Evolutionary conservation across 192 early-diverging fungal genomes (phyloP), one percentile per base, ranked within the genome.

Genomic region (Funneliformis mosseae): DNA sequence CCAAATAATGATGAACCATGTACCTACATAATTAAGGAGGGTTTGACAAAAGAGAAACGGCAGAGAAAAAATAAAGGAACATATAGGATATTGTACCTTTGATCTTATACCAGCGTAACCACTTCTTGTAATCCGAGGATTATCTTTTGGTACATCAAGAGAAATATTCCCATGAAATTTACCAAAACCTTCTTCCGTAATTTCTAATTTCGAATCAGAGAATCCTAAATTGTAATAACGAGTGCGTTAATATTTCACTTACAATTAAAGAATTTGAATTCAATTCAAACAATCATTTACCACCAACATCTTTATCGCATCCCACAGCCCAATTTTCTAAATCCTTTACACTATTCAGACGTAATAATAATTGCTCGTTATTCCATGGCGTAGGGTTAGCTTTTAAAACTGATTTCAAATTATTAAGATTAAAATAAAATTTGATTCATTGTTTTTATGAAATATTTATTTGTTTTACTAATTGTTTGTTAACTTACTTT

Each of bases 41-140:
- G 0, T 33, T 33, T 33, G 33, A 33, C 33, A 12, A 43, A 71
- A 25, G 45, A 27, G 74, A 74, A 64, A 76, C 63, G 63, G 28
- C 25, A 33, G 3, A 12, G 10, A 5, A 61, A n/a, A n/a, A 80
- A 48, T 46, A n/a, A 12, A 12, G 38, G 7, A 5, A 21, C n/a
- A n/a, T n/a, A n/a, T n/a, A 43, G 14, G 21, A 28, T 28, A 55
- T 59, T 41, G 14, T 28, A 94, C 92, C 81, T 92, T 94, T 8
- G 95, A 92, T 75, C 94, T 90, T 45, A 95, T 90, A 81, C 93
- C 95, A n/a, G 96, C 97, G 78, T 98, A 98, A 21, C 97, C 97
- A 85, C 92, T 94, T 81, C 90, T 89, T 67, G 63, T 66, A 27
- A 96, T 88, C 21, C 93, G 90, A 16, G 83, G 73, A 69, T 83